Evolutionary conservation across 768 basidiomycete genomes (phyloP).

Genomic region (Serendipita sp.): DNA sequence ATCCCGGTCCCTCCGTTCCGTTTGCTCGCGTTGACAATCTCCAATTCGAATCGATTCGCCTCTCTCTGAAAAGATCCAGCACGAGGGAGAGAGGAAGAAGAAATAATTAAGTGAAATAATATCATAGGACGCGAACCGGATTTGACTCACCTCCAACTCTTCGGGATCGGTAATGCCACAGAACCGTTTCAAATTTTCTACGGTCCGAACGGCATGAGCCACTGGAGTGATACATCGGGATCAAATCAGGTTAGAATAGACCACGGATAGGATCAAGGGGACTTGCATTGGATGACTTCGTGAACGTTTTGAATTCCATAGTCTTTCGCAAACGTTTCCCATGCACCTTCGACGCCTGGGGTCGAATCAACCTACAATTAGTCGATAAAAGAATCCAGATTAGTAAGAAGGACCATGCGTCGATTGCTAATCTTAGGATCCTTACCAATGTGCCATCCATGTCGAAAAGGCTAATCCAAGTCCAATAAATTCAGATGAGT

Average conservation of each 20-base stretch:
- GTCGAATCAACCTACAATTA: slow-evolving; percentile 62
- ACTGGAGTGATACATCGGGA: slow-evolving; percentile 16
- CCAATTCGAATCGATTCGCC: slow-evolving; percentile 61
- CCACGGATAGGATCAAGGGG: background rate
- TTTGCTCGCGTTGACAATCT: slow-evolving; percentile 46
- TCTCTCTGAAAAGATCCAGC: slow-evolving; percentile 31
- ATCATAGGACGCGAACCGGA: background rate
- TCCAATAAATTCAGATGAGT: background rate
- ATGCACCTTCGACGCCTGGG: slow-evolving; percentile 64
- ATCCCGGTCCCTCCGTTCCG: slow-evolving; percentile 56
- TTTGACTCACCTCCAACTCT: slow-evolving; percentile 34
- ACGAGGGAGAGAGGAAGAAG: background rate
- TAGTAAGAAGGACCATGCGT: background rate
- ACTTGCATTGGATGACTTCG: slow-evolving; percentile 21
- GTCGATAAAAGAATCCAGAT: too few species aligned
- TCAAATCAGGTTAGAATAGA: background rate
- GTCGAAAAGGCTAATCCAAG: slow-evolving; percentile 15
- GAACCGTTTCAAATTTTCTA: slow-evolving; percentile 57
- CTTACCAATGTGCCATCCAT: slow-evolving; percentile 19
- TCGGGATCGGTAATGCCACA: slow-evolving; percentile 46
- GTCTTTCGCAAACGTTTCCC: slow-evolving; percentile 51
- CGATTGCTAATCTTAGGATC: background rate
- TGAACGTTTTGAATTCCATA: slow-evolving; percentile 44
- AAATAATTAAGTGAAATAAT: background rate
- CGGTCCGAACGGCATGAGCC: slow-evolving; percentile 61